phyloP scores from a whole-genome alignment of 2,329 filamentous ascomycete species.

The Grosmannia huntii region DNA sequence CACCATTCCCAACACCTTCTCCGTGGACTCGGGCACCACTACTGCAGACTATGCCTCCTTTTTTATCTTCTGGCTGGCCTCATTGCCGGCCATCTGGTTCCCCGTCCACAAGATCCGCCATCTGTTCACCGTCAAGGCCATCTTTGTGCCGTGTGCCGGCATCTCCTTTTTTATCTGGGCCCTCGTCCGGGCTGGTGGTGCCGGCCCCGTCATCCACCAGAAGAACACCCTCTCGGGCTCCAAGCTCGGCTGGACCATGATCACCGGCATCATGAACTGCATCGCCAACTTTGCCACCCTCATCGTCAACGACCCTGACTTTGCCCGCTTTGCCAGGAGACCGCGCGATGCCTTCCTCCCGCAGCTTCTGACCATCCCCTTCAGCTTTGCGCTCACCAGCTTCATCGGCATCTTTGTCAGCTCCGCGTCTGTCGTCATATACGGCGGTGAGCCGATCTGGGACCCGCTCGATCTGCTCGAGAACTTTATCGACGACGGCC shows the following conservation, averaged over 20 bases:
- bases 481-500: slow-evolving; percentile 55
- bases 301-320: slow-evolving; percentile 74
- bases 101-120: slow-evolving; percentile 17
- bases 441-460: slow-evolving; percentile 51
- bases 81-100: slow-evolving; percentile 18
- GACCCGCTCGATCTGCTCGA: slow-evolving; percentile 57
- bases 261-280: slow-evolving; percentile 76
- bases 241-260: slow-evolving; percentile 62
- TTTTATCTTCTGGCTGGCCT: slow-evolving; percentile 15
- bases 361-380: slow-evolving; percentile 62
- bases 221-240: slow-evolving; percentile 6
- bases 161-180: slow-evolving; percentile 83
- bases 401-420: slow-evolving; percentile 75
- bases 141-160: slow-evolving; percentile 70
- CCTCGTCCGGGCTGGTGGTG: slow-evolving; percentile 65
- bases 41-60: slow-evolving; percentile 14
- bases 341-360: slow-evolving; percentile 69
- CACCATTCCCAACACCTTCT: slow-evolving; percentile 26
- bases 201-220: slow-evolving; percentile 74
- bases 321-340: slow-evolving; percentile 68
- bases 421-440: slow-evolving; percentile 58
- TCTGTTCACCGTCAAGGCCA: slow-evolving; percentile 62
- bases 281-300: slow-evolving; percentile 87
- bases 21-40: slow-evolving; percentile 22
- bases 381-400: slow-evolving; percentile 64